Conservation (phyloP, 2,329 filamentous ascomycete species). For the Arachnomyces sp. region DNA sequence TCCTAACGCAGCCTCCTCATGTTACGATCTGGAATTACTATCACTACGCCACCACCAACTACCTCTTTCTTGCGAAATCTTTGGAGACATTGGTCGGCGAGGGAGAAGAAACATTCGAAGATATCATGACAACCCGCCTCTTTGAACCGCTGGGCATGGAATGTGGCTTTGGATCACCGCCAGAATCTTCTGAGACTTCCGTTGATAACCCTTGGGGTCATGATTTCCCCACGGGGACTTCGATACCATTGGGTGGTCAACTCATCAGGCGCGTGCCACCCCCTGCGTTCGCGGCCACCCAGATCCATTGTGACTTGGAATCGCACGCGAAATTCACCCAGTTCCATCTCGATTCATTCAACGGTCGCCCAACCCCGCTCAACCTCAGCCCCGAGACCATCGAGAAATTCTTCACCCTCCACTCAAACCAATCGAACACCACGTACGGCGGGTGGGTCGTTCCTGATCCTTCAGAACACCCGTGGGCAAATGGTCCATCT, state of each 20-base stretch:
- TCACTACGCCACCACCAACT: conserved; percentile 9
- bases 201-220: conserved; percentile 10
- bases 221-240: not conserved
- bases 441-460: conserved; percentile 8
- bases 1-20: conserved; percentile 2
- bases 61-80: conserved; percentile 6
- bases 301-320: conserved; percentile 6
- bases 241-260: conserved; percentile 6
- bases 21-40: conserved; percentile 2
- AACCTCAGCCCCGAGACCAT: conserved; percentile 4
- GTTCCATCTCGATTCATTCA: conserved; percentile 7
- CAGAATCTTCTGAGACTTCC: conserved; percentile 6
- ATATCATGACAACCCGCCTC: conserved; percentile 2
- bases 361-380: conserved; percentile 4
- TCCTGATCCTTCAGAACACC: conserved; percentile 1
- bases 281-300: conserved; percentile 5
- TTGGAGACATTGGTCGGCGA: conserved; percentile 5
- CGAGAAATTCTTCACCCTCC: conserved; percentile 7
- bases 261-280: conserved; percentile 6
- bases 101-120: conserved; percentile 4
- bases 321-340: conserved; percentile 5
- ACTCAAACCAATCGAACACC: not conserved
- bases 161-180: conserved; percentile 7
- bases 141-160: conserved; percentile 6
- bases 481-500: conserved; percentile 7